Conservation (phyloP, 495 filamentous ascomycete genomes). For the Aspergillus asperescens region DNA sequence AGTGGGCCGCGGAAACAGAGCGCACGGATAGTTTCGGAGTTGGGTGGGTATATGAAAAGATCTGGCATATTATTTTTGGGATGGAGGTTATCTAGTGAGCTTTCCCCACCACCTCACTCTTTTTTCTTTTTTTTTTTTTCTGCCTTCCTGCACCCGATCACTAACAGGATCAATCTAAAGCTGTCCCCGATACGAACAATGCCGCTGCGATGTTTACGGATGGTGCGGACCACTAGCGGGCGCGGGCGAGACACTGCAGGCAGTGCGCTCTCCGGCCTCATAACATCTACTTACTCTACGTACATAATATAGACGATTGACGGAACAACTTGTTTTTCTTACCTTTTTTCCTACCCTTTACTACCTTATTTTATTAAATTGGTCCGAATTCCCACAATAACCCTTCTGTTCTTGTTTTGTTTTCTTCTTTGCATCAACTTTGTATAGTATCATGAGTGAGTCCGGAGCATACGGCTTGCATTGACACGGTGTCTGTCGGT, state of each 20-base stretch:
- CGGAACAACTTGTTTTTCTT: no score
- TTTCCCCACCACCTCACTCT: no score
- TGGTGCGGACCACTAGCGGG: slow-evolving; percentile 38
- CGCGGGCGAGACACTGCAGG: slow-evolving; percentile 29
- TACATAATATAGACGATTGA: slow-evolving; percentile 8
- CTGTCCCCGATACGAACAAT: slow-evolving; percentile 39
- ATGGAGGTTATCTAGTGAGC: slow-evolving; percentile 37
- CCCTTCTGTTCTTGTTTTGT: not conserved
- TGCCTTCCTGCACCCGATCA: not conserved
- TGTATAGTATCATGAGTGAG: not conserved
- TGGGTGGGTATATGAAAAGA: slow-evolving; percentile 40
- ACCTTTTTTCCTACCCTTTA: not conserved
- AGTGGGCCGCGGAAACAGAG: slow-evolving; percentile 35
- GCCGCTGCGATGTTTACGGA: slow-evolving; percentile 40
- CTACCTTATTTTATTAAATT: not conserved
- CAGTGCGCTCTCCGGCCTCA: slow-evolving; percentile 15
- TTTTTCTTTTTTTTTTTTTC: not conserved
- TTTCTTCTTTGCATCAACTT: not conserved
- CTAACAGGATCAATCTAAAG: slow-evolving; percentile 16
- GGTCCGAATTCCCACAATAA: not conserved
- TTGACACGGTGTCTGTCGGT: not conserved
- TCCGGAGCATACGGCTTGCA: not conserved
- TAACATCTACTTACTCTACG: not conserved
- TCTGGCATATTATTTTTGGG: slow-evolving; percentile 43
- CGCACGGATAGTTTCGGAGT: slow-evolving; percentile 37